These are phyloP conservation scores for Apiospora sp. DNA, from an alignment of 2,329 filamentous ascomycete genomes.

Conservation along the genomic window DNA sequence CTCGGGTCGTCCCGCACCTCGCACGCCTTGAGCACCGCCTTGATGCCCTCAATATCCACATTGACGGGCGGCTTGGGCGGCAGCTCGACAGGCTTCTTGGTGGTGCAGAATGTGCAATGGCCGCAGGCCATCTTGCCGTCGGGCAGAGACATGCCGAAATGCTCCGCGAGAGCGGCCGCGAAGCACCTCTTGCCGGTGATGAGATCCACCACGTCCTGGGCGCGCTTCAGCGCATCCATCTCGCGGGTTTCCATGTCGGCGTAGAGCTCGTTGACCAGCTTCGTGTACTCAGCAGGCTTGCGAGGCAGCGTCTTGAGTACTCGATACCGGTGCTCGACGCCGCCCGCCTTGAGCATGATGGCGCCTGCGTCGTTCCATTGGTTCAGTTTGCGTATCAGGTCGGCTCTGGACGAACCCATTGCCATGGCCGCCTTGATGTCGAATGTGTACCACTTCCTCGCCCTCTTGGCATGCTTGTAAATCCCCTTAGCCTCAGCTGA, in stretches of 20 bases:
- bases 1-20: constrained; percentile 63
- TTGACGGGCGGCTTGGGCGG: constrained; percentile 47
- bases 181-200: constrained; percentile 62
- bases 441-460: constrained; percentile 52
- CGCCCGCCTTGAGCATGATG: constrained; percentile 60
- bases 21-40: constrained; percentile 52
- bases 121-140: constrained; percentile 56
- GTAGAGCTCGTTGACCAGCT: constrained; percentile 57
- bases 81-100: constrained; percentile 47
- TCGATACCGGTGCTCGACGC: constrained; percentile 62
- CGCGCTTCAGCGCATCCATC: constrained; percentile 58
- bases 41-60: constrained; percentile 51
- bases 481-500: constrained; percentile 55
- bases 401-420: constrained; percentile 47
- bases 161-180: constrained; percentile 57
- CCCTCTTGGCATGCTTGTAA: constrained; percentile 48
- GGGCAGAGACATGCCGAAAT: constrained; percentile 64
- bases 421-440: constrained; percentile 54
- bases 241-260: constrained; percentile 60
- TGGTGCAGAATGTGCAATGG: constrained; percentile 60
- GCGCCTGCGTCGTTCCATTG: constrained; percentile 57
- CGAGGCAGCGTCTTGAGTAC: constrained; percentile 56
- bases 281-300: constrained; percentile 49
- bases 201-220: constrained; percentile 59
- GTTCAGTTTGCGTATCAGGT: constrained; percentile 63